Evolutionary conservation across 2,329 filamentous ascomycete genomes (phyloP).

Genomic region (Colletotrichum karsti): DNA sequence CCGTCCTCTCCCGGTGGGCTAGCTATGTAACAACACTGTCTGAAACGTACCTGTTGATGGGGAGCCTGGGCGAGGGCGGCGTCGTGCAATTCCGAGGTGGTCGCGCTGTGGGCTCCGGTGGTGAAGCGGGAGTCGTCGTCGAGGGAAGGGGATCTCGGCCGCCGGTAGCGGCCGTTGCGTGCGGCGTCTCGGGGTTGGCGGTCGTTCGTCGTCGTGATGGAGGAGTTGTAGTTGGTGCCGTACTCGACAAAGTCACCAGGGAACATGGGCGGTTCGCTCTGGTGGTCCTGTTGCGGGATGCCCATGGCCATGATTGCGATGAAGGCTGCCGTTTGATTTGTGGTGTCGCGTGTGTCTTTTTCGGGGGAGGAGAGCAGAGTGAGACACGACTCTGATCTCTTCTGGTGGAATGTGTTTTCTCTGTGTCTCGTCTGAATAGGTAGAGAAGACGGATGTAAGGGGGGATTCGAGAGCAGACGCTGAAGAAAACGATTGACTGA

Average conservation of each 20-base stretch:
- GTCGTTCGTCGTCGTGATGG: neutral
- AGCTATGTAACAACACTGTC: too few relatives aligned
- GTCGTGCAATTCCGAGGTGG: conserved; percentile 22
- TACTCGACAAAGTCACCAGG: conserved; percentile 25
- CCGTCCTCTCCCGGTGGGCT: neutral
- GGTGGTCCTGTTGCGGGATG: conserved; percentile 20
- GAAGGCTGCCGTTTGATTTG: neutral
- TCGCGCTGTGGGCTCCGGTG: conserved; percentile 7
- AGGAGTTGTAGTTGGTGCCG: conserved; percentile 19
- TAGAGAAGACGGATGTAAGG: too few relatives aligned
- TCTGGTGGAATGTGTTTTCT: neutral
- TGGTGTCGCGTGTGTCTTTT: neutral
- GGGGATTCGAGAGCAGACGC: too few relatives aligned
- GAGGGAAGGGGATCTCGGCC: conserved; percentile 23
- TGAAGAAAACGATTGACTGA: too few relatives aligned
- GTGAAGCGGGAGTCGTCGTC: conserved; percentile 28
- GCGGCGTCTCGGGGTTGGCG: conserved; percentile 15
- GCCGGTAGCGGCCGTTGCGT: conserved; percentile 22
- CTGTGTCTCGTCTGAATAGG: neutral
- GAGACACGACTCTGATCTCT: neutral
- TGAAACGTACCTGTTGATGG: conserved; percentile 20
- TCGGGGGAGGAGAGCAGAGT: neutral
- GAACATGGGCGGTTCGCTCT: conserved; percentile 19
- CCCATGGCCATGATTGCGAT: conserved; percentile 25
- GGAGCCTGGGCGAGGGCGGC: conserved; percentile 26